Conservation (phyloP, 257 asterid genomes). For the Solanum arcanum region DNA sequence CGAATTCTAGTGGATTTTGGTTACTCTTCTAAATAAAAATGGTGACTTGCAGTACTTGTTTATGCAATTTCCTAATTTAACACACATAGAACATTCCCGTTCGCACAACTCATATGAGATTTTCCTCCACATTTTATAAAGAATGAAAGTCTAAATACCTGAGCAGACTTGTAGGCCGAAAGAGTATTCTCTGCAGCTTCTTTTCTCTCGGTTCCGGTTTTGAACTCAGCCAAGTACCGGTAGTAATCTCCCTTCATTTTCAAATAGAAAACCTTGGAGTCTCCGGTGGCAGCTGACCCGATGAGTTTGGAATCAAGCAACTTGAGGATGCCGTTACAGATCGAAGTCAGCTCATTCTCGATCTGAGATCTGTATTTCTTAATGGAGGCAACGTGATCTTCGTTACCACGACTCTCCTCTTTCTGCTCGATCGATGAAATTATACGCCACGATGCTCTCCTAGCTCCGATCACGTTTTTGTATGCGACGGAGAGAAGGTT, state of each 20-base stretch:
- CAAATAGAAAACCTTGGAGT: not conserved
- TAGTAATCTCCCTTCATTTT: not conserved
- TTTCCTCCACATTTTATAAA: not conserved
- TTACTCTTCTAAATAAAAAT: not conserved
- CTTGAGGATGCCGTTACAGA: not conserved
- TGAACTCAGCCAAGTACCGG: slow-evolving; percentile 52
- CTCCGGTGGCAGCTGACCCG: not conserved
- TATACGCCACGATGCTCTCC: not conserved
- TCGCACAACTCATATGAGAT: not conserved
- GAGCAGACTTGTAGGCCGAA: slow-evolving; percentile 74
- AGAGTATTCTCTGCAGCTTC: slow-evolving; percentile 88
- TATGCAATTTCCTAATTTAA: not conserved
- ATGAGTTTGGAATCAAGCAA: not conserved
- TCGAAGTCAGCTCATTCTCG: not conserved
- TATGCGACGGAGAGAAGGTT: slow-evolving; percentile 3
- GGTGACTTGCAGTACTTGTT: not conserved
- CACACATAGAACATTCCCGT: not conserved
- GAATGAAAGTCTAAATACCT: slow-evolving; percentile 17
- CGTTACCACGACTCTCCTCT: not conserved
- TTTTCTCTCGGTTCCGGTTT: slow-evolving; percentile 59
- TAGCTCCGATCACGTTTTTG: slow-evolving; percentile 2
- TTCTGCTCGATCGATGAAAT: not conserved
- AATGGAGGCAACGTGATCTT: not conserved
- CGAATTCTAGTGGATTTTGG: not conserved
- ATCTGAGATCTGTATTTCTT: not conserved